A percentile compares a stretch with the other conserved stretches of the same genome.
Conservation (phyloP, 1,139 yeast genomes). For the Zygoascus sp. region DNA sequence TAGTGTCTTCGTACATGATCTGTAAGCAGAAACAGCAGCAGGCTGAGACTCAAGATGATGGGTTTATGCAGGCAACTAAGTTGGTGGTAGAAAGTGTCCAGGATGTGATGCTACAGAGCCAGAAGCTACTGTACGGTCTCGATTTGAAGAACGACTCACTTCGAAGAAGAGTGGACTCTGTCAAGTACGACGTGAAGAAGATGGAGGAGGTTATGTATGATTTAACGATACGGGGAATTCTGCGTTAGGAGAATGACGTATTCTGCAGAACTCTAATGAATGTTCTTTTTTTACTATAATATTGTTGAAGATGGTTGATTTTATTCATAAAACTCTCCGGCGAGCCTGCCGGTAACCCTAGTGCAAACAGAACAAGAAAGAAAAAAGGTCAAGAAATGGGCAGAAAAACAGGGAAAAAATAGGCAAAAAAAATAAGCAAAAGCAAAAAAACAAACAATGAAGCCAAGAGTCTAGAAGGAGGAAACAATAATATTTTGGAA, state of each 20-base stretch:
- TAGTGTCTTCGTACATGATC: slow-evolving; percentile 27
- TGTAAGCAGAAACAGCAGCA: not conserved
- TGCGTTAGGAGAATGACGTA: not conserved
- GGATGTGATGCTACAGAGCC: slow-evolving; percentile 30
- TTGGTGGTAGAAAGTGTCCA: slow-evolving; percentile 16
- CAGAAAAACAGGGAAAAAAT: too few species aligned
- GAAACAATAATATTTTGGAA: too few species aligned
- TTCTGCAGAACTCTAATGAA: too few species aligned
- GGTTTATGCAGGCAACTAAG: not conserved
- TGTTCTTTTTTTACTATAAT: too few species aligned
- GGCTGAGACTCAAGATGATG: not conserved
- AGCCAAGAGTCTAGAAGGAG: too few species aligned
- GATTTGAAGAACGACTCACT: slow-evolving; percentile 35
- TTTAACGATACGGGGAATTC: slow-evolving; percentile 27
- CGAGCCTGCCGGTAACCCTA: too few species aligned
- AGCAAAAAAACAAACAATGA: too few species aligned
- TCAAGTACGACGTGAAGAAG: slow-evolving; percentile 36
- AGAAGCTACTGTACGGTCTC: slow-evolving; percentile 31
- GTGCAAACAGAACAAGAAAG: too few species aligned
- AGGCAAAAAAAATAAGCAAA: too few species aligned
- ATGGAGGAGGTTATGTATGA: slow-evolving; percentile 36
- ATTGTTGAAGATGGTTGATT: too few species aligned
- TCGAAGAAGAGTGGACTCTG: slow-evolving; percentile 32
- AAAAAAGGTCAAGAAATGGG: too few species aligned
- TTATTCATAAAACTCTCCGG: too few species aligned